phyloP scores from a whole-genome alignment of 2,329 filamentous ascomycete genomes.

The Sporothrix brunneoviolacea region DNA sequence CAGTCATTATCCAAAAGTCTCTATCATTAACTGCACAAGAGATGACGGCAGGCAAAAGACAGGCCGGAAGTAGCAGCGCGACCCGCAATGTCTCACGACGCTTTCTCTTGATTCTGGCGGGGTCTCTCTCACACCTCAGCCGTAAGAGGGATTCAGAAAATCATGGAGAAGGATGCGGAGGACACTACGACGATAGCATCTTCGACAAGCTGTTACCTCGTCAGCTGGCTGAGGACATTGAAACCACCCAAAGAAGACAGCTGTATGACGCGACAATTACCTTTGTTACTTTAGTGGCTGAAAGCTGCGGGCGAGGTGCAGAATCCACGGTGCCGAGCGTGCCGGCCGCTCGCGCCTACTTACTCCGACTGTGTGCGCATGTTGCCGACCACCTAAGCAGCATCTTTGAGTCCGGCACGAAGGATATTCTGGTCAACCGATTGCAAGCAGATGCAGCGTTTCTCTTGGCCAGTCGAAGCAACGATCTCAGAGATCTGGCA shows the following conservation, averaged over 20 bases:
- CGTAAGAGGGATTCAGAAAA: no score
- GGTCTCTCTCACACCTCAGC: background rate
- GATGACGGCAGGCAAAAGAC: background rate
- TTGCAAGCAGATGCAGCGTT: constrained; percentile 44
- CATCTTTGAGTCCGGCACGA: constrained; percentile 23
- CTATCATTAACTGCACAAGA: background rate
- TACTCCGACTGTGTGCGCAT: constrained; percentile 34
- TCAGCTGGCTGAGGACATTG: background rate
- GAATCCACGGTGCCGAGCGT: constrained; percentile 11
- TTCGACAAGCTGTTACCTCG: background rate
- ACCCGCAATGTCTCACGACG: background rate
- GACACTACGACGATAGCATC: no score
- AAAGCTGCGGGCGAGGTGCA: constrained; percentile 38
- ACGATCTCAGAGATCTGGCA: constrained; percentile 45
- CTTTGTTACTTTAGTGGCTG: constrained; percentile 40
- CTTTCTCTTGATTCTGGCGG: background rate
- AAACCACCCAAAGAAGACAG: constrained; percentile 10
- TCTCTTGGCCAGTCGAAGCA: constrained; percentile 44
- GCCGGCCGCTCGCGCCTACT: constrained; percentile 30
- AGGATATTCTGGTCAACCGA: constrained; percentile 27
- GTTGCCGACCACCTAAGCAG: constrained; percentile 24
- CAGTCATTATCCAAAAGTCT: background rate
- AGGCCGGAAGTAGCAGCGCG: background rate
- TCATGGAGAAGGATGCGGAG: no score
- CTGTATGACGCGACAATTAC: constrained; percentile 29